These are phyloP conservation scores for Aspergillus persii DNA, from an alignment of 2,329 filamentous ascomycete species.

Conservation along the genomic window DNA sequence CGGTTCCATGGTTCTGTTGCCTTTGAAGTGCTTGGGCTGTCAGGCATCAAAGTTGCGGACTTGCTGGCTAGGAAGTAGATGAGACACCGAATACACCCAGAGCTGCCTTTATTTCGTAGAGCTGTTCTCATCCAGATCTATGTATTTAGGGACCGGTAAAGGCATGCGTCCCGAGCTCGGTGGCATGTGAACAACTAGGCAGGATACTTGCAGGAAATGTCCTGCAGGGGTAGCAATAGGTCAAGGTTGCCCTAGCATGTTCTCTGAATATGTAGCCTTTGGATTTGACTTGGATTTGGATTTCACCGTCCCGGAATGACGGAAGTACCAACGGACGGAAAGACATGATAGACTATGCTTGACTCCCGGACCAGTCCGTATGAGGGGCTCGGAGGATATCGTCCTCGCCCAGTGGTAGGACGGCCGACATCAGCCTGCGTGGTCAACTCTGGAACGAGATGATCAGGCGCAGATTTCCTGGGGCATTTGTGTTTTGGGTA, in stretches of 20 bases:
- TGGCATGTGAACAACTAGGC: not conserved
- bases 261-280: not conserved
- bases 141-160: not conserved
- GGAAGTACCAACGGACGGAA: not conserved
- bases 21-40: not conserved
- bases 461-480: not conserved
- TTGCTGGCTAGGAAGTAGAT: not conserved
- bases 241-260: not conserved
- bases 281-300: not conserved
- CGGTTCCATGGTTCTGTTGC: slow-evolving; percentile 12
- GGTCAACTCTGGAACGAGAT: not conserved
- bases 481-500: not conserved
- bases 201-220: not conserved
- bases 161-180: not conserved
- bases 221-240: not conserved
- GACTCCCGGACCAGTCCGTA: slow-evolving; percentile 1
- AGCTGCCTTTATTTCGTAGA: too few relatives aligned
- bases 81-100: not conserved
- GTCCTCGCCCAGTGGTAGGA: not conserved
- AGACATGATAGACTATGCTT: not conserved
- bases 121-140: not conserved
- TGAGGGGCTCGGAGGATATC: slow-evolving; percentile 10
- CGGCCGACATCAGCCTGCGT: not conserved
- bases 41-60: not conserved
- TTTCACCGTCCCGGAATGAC: not conserved